Base-by-base conservation (phyloP, 108 stramenopile species). In the Phaeodactylum tricornutum region DNA sequence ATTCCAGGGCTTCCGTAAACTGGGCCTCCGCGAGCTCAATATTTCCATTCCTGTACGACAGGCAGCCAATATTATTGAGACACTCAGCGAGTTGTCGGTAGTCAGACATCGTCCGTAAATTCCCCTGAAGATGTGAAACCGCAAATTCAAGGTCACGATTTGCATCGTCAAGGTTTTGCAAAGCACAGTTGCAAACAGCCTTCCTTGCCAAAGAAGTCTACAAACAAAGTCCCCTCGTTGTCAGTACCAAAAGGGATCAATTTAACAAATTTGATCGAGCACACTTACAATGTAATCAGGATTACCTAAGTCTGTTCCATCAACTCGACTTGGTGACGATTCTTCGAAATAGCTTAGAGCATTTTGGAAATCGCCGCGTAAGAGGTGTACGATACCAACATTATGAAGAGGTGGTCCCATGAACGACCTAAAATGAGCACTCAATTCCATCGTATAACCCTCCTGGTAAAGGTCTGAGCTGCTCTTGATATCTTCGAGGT, bases 1-100 rank as follows among this genome's bases (percentile, higher is more conserved):
- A 45, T 22, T 71, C 61, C 51, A 71, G 43, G 9, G 66, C 57
- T 27, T 77, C 62, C 3, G 33, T 50, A 43, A 60, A 77, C 32
- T 54, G 50, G n/a, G 38, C 33, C 20, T 56, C 55, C 15, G 70
- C 62, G 27, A 48, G 31, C 0, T 24, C 30, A 24, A 42, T 50
- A 27, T 71, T 38, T 4, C 66, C 66, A 29, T 34, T 34, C 50
- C 59, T 57, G 30, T 64, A 71, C 5, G 57, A 50, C 25, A 71
- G 58, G 39, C 69, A 77, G 8, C 66, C 75, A 31, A 71, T 42
- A 41, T 77, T 77, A 43, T 77, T 77, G 29, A 67, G 26, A 29
- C 71, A 62, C 35, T 77, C 75, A 16, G 66, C 62, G 30, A 71
- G 40, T 33, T 59, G 69, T 21, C 59, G 45, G 2, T 46, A 59